Evolutionary conservation across 2,329 filamentous ascomycete genomes (phyloP), one percentile per base, ranked within the genome.

Genomic region (Onygena corvina): DNA sequence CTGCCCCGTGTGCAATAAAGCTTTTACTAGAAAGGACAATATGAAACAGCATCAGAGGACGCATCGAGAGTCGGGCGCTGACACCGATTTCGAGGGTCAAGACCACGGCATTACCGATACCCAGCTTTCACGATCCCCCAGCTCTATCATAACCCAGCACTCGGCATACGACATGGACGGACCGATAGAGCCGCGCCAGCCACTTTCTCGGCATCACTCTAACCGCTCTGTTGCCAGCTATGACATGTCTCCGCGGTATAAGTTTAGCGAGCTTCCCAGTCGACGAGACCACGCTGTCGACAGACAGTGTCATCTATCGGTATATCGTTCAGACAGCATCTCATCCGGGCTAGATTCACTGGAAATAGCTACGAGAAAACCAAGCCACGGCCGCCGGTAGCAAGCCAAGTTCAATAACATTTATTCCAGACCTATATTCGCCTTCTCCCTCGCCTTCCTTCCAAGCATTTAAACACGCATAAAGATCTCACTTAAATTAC

Each of bases 1-100:
- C 58, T 82, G 79, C 59, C 79, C 79, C 0, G 76, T 81, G 53
- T 82, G 79, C 68, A 76, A 78, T 67, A 82, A 82, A 63, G 78
- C 77, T 9, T 82, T 82, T 59, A 81, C 79, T 9, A 75, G 79
- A 54, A 82, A 82, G 59, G 79, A 82, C 66, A 82, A 82, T 63
- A 82, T 82, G 79, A 80, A 82, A 63, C 79, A 82, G 61, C 79
- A 82, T 57, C 77, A 78, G 36, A 71, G 79, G 30, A 82, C 79
- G 0, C 79, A 82, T 60, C 63, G 66, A 30, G 62, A 60, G 0
- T 61, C 52, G 20, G 47, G 62, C 38, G 64, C 62, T 0, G 60
- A 66, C 16, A 63, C 65, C 1, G 52, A 48, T 23, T 20, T 49
- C n/a, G 49, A 51, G 1, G 12, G 30, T 3, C 18, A 25, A 7